A percentile compares a stretch with the other conserved stretches of the same genome.
These are phyloP conservation scores for Yarrowia alimentaria DNA, from an alignment of 805 yeast genomes.

Conservation along the genomic window DNA sequence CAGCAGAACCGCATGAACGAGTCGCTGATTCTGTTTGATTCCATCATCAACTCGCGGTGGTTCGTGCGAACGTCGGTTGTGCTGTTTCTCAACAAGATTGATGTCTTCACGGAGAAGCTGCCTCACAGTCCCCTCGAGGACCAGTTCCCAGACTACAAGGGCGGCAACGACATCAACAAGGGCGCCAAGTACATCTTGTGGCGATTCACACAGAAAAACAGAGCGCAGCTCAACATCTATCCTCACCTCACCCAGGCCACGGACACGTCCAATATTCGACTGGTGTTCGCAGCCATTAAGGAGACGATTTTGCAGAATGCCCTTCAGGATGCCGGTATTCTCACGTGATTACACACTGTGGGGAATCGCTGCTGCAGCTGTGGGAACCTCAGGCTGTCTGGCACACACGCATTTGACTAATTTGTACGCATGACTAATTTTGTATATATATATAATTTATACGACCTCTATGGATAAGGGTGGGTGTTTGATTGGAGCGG, in stretches of 20 bases:
- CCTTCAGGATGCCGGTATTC: constrained; percentile 70
- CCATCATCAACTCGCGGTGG: constrained; percentile 91
- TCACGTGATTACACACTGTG: constrained; percentile 40
- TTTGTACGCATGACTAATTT: too few relatives aligned
- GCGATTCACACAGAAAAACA: constrained; percentile 82
- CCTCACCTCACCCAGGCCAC: constrained; percentile 94
- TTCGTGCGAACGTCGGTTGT: constrained; percentile 83
- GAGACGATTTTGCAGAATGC: constrained; percentile 77
- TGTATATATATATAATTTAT: too few relatives aligned
- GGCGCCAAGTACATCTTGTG: constrained; percentile 90
- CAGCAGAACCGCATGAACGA: constrained; percentile 72
- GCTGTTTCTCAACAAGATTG: constrained; percentile 83
- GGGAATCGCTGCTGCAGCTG: too few relatives aligned
- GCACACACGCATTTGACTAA: too few relatives aligned
- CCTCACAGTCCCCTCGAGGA: constrained; percentile 76
- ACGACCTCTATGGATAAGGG: too few relatives aligned
- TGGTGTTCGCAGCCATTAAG: constrained; percentile 81
- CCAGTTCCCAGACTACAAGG: constrained; percentile 86
- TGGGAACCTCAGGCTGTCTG: too few relatives aligned
- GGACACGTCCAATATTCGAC: constrained; percentile 81
- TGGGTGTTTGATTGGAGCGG: too few relatives aligned
- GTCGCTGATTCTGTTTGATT: constrained; percentile 79
- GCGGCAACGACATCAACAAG: constrained; percentile 83
- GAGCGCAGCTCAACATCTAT: constrained; percentile 75
- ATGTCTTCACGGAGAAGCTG: constrained; percentile 81